Conservation (phyloP, 306 rosid genomes). For the Nissolia schottii region DNA sequence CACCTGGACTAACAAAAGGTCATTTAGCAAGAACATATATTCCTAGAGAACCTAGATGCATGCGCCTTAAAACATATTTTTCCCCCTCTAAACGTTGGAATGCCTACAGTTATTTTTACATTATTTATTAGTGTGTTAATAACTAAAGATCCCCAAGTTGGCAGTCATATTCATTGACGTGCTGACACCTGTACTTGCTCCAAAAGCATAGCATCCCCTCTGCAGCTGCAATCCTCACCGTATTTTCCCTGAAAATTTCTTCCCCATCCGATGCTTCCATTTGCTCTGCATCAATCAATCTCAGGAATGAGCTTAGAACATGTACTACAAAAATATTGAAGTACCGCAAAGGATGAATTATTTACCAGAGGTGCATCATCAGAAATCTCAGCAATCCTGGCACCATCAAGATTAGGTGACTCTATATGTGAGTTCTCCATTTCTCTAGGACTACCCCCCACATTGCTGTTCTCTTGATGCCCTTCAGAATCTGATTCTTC, state of each 20-base stretch:
- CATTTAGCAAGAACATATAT: conserved; percentile 30
- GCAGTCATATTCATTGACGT: conserved; percentile 31
- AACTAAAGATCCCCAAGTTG: conserved; percentile 22
- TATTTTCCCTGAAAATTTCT: conserved; percentile 35
- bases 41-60: conserved; percentile 31
- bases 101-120: conserved; percentile 45
- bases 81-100: conserved; percentile 33
- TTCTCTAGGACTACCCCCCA: conserved; percentile 32
- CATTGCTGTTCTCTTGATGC: conserved; percentile 34
- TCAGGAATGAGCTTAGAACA: neutral
- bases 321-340: neutral
- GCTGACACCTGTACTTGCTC: conserved; percentile 23
- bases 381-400: conserved; percentile 48
- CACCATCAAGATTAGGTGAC: conserved; percentile 29
- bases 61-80: conserved; percentile 6
- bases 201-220: conserved; percentile 16
- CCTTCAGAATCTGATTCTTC: conserved; percentile 45
- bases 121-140: conserved; percentile 29
- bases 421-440: conserved; percentile 28
- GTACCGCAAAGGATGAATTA: conserved; percentile 21
- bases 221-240: conserved; percentile 21
- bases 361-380: conserved; percentile 93
- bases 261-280: conserved; percentile 67
- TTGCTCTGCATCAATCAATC: conserved; percentile 56
- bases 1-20: conserved; percentile 35